Evolutionary conservation across 306 rosid species (phyloP).

Genomic region (Trichosanthes truncata): DNA sequence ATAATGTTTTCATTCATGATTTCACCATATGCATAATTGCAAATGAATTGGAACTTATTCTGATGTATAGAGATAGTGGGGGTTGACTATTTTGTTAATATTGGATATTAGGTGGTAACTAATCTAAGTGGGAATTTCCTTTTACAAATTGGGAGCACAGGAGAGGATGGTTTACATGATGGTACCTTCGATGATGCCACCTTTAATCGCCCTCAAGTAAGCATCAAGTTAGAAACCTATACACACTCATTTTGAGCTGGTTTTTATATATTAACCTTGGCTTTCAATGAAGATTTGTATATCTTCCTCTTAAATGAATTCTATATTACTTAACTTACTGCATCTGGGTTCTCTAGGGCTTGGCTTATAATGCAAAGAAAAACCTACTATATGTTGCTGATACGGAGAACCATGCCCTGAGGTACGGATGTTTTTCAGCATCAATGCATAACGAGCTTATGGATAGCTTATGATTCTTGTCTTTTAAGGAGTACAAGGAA

Average conservation of each 20-base stretch:
- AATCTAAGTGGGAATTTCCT: slow-evolving; percentile 71
- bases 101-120: slow-evolving; percentile 71
- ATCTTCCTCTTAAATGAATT: slow-evolving; percentile 4
- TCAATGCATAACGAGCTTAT: background rate
- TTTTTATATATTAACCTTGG: background rate
- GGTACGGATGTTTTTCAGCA: slow-evolving; percentile 41
- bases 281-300: background rate
- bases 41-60: background rate
- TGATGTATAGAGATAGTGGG: slow-evolving; percentile 5
- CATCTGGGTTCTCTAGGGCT: slow-evolving; percentile 52
- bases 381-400: slow-evolving; percentile 87
- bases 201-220: slow-evolving; percentile 91
- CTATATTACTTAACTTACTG: background rate
- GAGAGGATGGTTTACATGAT: slow-evolving; percentile 86
- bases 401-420: slow-evolving; percentile 94
- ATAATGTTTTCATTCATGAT: background rate
- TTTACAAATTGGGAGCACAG: slow-evolving; percentile 82
- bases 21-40: background rate
- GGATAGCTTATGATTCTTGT: background rate
- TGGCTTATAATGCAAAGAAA: slow-evolving; percentile 83
- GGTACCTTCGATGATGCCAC: slow-evolving; percentile 81
- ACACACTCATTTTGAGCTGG: background rate
- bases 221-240: background rate
- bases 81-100: slow-evolving; percentile 15
- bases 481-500: background rate